These are phyloP conservation scores for Heritiera littoralis DNA, from an alignment of 345 rosid species.

Conservation along the genomic window DNA sequence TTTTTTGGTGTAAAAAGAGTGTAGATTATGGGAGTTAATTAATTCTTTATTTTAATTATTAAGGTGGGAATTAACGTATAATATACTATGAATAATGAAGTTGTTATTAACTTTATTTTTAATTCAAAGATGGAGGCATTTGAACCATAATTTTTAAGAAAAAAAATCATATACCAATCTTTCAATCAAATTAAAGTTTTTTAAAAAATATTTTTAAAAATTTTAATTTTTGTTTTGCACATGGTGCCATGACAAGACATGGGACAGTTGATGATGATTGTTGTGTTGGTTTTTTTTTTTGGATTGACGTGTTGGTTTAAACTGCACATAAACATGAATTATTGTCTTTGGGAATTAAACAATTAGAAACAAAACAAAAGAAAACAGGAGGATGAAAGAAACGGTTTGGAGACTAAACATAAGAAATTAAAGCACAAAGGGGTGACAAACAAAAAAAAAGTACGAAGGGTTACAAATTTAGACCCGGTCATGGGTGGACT, in stretches of 20 bases:
- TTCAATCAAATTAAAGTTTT: too few species aligned
- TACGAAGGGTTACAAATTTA: too few species aligned
- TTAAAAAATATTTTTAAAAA: too few species aligned
- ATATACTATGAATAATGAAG: background rate
- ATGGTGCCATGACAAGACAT: background rate
- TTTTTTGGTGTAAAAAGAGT: background rate
- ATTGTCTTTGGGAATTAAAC: slow-evolving; percentile 1
- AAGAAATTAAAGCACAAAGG: background rate
- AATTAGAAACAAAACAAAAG: background rate
- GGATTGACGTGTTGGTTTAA: background rate
- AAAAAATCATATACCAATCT: too few species aligned
- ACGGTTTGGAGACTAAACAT: background rate
- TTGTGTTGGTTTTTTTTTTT: background rate
- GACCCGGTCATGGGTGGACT: too few species aligned
- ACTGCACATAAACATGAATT: background rate
- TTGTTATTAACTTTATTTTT: background rate
- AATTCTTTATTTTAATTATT: background rate
- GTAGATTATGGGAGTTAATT: background rate
- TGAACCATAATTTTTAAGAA: too few species aligned
- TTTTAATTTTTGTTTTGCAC: background rate
- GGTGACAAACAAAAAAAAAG: too few species aligned
- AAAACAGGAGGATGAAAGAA: background rate
- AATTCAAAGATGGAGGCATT: background rate
- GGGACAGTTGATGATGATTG: background rate
- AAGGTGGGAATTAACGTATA: background rate